Conservation (phyloP, 73 alveolate species). For the Urostyla sp. region DNA sequence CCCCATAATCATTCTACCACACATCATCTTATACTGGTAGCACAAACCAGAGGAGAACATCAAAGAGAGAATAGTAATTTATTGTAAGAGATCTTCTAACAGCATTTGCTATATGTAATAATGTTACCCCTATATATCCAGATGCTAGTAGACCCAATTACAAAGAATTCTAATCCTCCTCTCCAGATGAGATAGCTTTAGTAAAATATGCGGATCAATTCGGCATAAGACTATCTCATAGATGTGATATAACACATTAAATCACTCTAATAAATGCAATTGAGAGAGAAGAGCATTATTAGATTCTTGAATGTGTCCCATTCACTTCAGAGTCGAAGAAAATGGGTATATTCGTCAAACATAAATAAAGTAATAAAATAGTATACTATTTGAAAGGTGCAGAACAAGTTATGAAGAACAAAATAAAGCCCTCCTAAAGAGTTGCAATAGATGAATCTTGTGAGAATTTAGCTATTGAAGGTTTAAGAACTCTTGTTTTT, state of each 20-base stretch:
- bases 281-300: conserved; percentile 46
- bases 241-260: conserved; percentile 47
- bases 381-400: conserved; percentile 92
- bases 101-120: conserved; percentile 75
- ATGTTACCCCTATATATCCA: conserved; percentile 80
- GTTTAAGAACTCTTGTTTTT: conserved; percentile 91
- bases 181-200: conserved; percentile 94
- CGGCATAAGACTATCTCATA: conserved; percentile 74
- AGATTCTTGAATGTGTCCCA: conserved; percentile 89
- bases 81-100: conserved; percentile 72
- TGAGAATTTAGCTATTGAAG: conserved; percentile 93
- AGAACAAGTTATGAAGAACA: conserved; percentile 84
- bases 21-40: background rate
- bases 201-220: conserved; percentile 83
- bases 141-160: conserved; percentile 44
- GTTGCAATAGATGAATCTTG: conserved; percentile 88
- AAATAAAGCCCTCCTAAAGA: conserved; percentile 76
- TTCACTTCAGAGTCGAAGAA: conserved; percentile 94
- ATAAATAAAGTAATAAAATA: conserved; percentile 59
- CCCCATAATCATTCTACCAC: background rate
- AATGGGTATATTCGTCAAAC: conserved; percentile 94
- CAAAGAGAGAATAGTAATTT: conserved; percentile 68
- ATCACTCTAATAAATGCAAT: conserved; percentile 58
- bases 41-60: too few species aligned
- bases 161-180: conserved; percentile 83